Base-by-base conservation (phyloP, 2,329 filamentous ascomycete species). In the Alternaria sp. region DNA sequence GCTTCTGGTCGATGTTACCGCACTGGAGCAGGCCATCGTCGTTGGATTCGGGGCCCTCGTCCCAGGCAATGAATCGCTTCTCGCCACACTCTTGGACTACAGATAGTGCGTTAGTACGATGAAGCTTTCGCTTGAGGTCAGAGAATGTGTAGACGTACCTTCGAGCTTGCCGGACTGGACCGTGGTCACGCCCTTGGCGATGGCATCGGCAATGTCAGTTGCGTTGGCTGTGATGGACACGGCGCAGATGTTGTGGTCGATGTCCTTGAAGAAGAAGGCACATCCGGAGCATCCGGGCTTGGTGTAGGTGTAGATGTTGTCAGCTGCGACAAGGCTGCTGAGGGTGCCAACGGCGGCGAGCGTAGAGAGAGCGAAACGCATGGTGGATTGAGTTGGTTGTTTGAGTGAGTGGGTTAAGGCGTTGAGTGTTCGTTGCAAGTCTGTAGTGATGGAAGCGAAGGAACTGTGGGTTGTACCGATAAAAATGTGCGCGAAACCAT, bases 301-400 rank as follows among this genome's bases (percentile, higher is more conserved):
- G 17, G 45, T 44, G 45, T 57, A 61, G 5, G 59, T 61, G 32
- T 61, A 61, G 17, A 61, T 51, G 45, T 61, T 57, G 52, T 57
- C 54, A 13, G 54, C 54, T 6, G 32, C 26, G 11, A 25, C 54
- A 3, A 43, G n/a, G 25, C 7, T 51, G 25, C 15, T 23, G 5
- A 61, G 32, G 6, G 59, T 25, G 4, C 55, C 40, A 1, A 60
- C 11, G 5, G 55, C 17, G 13, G 36, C 9, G 21, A 57, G 12
- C 10, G 30, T 23, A 30, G 55, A 40, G 21, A 50, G 44, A 17
- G n/a, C 7, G 12, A 19, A 30, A 50, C 10, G 47, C 25, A 50
- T 50, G 8, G 46, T 49, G 23, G 4, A 40, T 40, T 0, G 36
- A 40, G 36, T 40, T 17, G 9, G n/a, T 40, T 17, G n/a, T 40